Evolutionary conservation across 2,329 filamentous ascomycete genomes (phyloP).

Genomic region (Ophiosphaerella korrae): DNA sequence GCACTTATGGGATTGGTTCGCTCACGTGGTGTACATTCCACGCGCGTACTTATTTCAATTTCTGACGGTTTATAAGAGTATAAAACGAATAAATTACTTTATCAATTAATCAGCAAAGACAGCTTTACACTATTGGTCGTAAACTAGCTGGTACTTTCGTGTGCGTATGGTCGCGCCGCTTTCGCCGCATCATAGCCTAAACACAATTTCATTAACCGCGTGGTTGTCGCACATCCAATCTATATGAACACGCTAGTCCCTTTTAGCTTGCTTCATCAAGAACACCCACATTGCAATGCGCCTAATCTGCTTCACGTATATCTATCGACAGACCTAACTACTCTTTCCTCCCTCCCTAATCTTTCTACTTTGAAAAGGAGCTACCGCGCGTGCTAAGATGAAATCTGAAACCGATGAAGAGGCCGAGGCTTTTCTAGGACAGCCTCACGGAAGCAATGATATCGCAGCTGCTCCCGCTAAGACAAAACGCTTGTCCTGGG

Average conservation of each 20-base stretch:
- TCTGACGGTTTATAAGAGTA: too few relatives aligned
- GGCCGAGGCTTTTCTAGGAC: constrained; percentile 13
- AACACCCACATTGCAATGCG: background rate
- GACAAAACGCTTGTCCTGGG: background rate
- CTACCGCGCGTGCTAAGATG: background rate
- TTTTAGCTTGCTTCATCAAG: background rate
- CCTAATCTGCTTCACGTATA: constrained; percentile 3
- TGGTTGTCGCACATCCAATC: background rate
- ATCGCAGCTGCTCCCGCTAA: background rate
- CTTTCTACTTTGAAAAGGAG: background rate
- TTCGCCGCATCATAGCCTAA: too few relatives aligned
- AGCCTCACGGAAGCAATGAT: constrained; percentile 5
- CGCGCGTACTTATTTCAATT: too few relatives aligned
- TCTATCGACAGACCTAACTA: background rate
- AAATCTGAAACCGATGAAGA: constrained; percentile 14
- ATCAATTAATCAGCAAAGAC: too few relatives aligned
- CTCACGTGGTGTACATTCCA: too few relatives aligned
- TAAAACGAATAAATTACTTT: too few relatives aligned
- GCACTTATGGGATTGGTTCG: too few relatives aligned
- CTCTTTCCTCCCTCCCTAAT: background rate
- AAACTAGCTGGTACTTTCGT: too few relatives aligned
- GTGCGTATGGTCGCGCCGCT: too few relatives aligned
- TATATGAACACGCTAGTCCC: background rate
- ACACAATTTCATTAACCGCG: too few relatives aligned
- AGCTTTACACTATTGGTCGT: too few relatives aligned